These are phyloP conservation scores for Hypoxylon sp. DNA, from an alignment of 2,329 filamentous ascomycete species.

Conservation along the genomic window DNA sequence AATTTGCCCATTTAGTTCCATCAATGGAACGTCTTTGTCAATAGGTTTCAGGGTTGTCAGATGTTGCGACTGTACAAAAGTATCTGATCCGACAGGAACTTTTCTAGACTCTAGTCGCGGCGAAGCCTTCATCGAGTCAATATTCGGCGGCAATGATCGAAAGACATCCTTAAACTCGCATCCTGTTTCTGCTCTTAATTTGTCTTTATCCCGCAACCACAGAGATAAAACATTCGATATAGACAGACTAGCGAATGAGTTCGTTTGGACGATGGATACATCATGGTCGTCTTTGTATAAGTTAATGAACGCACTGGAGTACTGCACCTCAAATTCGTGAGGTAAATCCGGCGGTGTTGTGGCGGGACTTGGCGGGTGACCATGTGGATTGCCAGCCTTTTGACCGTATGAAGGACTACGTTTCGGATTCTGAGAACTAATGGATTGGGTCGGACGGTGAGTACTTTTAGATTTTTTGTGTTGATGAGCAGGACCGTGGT, in stretches of 20 bases:
- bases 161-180: constrained; percentile 79
- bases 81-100: constrained; percentile 63
- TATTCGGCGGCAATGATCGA: constrained; percentile 63
- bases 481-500: constrained; percentile 67
- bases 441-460: constrained; percentile 83
- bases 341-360: constrained; percentile 79
- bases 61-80: constrained; percentile 78
- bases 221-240: constrained; percentile 81
- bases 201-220: constrained; percentile 83
- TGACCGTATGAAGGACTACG: constrained; percentile 77
- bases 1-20: constrained; percentile 84
- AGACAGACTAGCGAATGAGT: constrained; percentile 82
- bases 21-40: constrained; percentile 70
- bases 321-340: constrained; percentile 76
- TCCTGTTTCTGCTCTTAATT: constrained; percentile 77
- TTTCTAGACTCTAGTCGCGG: constrained; percentile 68
- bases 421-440: constrained; percentile 77
- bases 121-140: constrained; percentile 61
- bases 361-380: constrained; percentile 79
- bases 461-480: constrained; percentile 86
- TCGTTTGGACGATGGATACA: constrained; percentile 75
- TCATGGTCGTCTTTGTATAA: constrained; percentile 75
- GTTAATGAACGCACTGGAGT: constrained; percentile 81
- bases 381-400: constrained; percentile 69
- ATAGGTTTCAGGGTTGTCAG: constrained; percentile 68